Base-by-base conservation (phyloP, 2,329 filamentous ascomycete genomes). In the Aspergillus nomiae region DNA sequence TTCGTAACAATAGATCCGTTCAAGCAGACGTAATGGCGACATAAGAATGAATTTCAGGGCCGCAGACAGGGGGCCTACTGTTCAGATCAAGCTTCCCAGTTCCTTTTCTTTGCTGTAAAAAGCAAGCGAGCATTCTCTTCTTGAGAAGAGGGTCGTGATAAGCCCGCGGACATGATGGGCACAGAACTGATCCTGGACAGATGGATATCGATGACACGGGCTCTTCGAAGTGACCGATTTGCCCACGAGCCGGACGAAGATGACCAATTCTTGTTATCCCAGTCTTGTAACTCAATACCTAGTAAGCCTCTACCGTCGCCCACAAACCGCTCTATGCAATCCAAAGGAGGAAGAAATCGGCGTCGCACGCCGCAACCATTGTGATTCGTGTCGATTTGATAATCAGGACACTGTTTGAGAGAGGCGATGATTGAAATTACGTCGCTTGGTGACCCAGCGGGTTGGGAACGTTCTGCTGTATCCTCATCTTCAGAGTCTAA, bases 371-470 rank as follows among this genome's bases (percentile, higher is more conserved):
- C 80, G 62, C 80, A 82, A 38, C 78, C 77, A 3, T 69, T 69
- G 58, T 82, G 80, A 59, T 77, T 76, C 2, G 67, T 61, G 62
- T 81, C 80, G 41, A 82, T 75, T 61, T 81, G 77, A 63, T 81
- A 81, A 38, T 78, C 76, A 2, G 80, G 79, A 56, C 74, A 78
- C 63, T 78, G 72, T 60, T 77, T 78, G 19, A 82, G 69, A 12
- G 74, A 73, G 7, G 74, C 68, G 10, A 81, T 73, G 38, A 81
- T 68, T 9, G 70, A 61, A 12, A 65, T 67, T 26, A 80, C 74
- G 50, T 77, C 72, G n/a, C 67, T 67, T 60, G 70, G 67, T 8
- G 67, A 69, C 9, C 38, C 65, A 41, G 64, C 11, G 54, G 57
- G 48, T 12, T 30, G 50, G 50, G 50, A 6, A 9, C 32, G 51